Evolutionary conservation across 192 early-diverging fungal species (phyloP).

Genomic region (Chytriomyces sp.): DNA sequence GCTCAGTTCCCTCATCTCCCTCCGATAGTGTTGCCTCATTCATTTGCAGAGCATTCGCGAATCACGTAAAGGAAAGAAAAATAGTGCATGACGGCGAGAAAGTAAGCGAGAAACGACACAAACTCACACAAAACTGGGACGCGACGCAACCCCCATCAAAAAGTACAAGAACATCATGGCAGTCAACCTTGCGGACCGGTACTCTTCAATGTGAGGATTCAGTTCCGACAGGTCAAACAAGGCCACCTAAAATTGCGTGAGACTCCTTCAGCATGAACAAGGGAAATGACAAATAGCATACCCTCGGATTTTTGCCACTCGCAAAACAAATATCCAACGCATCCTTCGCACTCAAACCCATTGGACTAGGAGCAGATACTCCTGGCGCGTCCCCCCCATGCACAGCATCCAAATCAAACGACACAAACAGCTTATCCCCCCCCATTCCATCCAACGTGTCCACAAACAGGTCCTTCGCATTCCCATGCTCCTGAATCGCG

Average conservation of each 20-base stretch:
- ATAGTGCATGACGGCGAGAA: too few species aligned
- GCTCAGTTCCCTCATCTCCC: too few species aligned
- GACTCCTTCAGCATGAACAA: background rate
- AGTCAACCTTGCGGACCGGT: constrained; percentile 22
- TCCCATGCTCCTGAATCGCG: background rate
- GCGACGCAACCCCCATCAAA: constrained; percentile 16
- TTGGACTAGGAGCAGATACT: constrained; percentile 17
- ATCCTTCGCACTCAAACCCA: constrained; percentile 18
- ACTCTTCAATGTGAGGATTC: constrained; percentile 28
- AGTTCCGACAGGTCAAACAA: constrained; percentile 31
- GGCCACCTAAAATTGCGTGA: background rate
- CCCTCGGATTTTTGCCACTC: constrained; percentile 15
- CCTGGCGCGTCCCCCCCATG: constrained; percentile 23
- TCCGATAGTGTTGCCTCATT: too few species aligned
- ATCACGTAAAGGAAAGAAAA: too few species aligned
- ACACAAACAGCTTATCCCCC: constrained; percentile 22
- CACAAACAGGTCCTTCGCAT: background rate
- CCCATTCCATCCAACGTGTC: constrained; percentile 8
- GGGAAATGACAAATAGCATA: background rate
- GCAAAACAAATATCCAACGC: constrained; percentile 29
- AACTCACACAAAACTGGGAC: too few species aligned
- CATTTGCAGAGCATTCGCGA: too few species aligned
- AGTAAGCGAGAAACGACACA: too few species aligned
- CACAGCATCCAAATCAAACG: constrained; percentile 33
- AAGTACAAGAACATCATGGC: constrained; percentile 34